Percentiles rank a stretch among this genome's conserved stretches.
phyloP scores from a whole-genome alignment of 2,329 filamentous ascomycete species.

The Sarocladiaceae sp. region DNA sequence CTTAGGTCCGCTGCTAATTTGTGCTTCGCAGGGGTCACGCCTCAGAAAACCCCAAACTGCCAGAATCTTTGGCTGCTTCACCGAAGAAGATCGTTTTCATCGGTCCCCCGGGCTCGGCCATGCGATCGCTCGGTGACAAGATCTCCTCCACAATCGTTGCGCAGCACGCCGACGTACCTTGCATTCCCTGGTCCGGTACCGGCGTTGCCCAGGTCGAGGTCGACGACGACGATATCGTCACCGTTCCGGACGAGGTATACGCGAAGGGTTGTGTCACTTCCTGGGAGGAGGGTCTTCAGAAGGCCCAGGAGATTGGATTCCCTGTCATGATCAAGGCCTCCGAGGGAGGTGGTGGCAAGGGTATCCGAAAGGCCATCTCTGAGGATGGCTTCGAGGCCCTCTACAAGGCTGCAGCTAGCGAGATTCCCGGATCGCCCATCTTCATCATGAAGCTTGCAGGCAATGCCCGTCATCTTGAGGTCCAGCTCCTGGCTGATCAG shows the following conservation, averaged over 20 bases:
- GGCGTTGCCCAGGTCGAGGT: constrained; percentile 77
- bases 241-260: constrained; percentile 80
- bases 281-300: constrained; percentile 81
- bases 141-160: constrained; percentile 99
- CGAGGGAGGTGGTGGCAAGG: constrained; percentile 97
- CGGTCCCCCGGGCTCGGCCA: constrained; percentile 92
- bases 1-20: background rate
- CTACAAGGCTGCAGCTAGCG: constrained; percentile 93
- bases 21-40: constrained; percentile 72
- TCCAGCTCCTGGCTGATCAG: constrained; percentile 94
- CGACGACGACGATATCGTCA: constrained; percentile 81
- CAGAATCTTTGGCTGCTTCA: constrained; percentile 90
- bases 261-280: constrained; percentile 84
- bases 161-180: constrained; percentile 91
- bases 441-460: constrained; percentile 99
- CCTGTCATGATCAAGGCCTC: constrained; percentile 99
- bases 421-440: constrained; percentile 97
- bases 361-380: constrained; percentile 87
- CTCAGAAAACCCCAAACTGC: constrained; percentile 96
- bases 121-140: constrained; percentile 98
- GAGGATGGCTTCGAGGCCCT: constrained; percentile 80
- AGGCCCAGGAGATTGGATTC: constrained; percentile 88
- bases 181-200: constrained; percentile 98
- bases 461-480: constrained; percentile 93
- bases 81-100: constrained; percentile 99